Base-by-base conservation (phyloP, 1,284 basidiomycete species). In the Schizophyllum commune region DNA sequence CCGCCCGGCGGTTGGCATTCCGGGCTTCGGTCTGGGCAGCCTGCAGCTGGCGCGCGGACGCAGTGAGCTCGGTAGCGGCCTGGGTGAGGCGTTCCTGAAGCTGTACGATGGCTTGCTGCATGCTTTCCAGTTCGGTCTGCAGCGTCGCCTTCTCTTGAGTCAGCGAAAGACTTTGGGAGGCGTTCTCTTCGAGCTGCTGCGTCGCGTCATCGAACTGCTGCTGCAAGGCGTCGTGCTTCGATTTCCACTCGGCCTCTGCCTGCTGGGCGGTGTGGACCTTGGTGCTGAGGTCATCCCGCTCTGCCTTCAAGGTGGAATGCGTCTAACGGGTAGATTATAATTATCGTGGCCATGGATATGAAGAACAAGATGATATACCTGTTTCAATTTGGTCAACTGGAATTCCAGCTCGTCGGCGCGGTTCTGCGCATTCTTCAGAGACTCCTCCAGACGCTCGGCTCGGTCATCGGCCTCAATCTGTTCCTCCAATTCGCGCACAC, bases 401-500 rank as follows among this genome's bases (percentile, higher is more conserved):
- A 90, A 88, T 66, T 91, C 89, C 4, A 92, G 79, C 68, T 91
- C 89, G 63, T 90, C 89, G 2, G 87, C 87, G 61, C 86, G 86
- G 68, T 92, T 84, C 66, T 91, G 88, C 32, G 86, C 86, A 66
- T 91, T 86, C 69, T 85, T 86, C 58, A 92, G 73, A 4, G 85
- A 87, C 54, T 75, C 74, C 68, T 92, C 89, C 51, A 92, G 72
- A 53, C 80, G 78, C 66, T 91, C 90, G 20, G 85, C 84, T 39
- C 88, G 85, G 71, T 92, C 89, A 68, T 92, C 90, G 64, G 82
- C 84, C 70, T 92, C 83, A 27, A 92, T 86, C 65, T 90, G 89
- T 65, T 92, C 91, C 67, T 90, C 83, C 32, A 92, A 72, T 66
- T 91, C 89, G 32, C 82, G 83, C 21, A 86, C 78, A 61, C 82